Conservation (phyloP, 2,329 filamentous ascomycete genomes). For the Fusarium irregulare region DNA sequence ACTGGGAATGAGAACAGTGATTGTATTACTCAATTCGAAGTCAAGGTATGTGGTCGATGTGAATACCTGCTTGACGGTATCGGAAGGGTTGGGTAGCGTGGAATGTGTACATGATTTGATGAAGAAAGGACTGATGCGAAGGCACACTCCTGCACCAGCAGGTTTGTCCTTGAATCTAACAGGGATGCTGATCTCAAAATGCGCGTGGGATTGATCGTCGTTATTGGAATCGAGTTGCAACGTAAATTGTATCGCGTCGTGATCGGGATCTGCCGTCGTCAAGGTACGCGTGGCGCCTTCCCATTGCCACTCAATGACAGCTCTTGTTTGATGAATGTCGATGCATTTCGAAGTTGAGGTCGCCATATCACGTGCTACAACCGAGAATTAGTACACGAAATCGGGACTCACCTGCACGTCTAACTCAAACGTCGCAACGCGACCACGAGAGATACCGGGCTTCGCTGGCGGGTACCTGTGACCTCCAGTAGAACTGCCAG, state of each 20-base stretch:
- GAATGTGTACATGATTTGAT: slow-evolving; percentile 4
- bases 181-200: slow-evolving; percentile 10
- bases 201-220: not conserved
- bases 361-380: slow-evolving; percentile 7
- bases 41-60: not conserved
- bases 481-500: slow-evolving; percentile 27
- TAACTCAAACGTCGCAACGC: not conserved
- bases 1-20: slow-evolving; percentile 11
- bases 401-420: not conserved
- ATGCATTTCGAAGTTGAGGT: slow-evolving; percentile 1
- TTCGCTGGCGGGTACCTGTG: slow-evolving; percentile 13
- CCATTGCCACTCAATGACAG: slow-evolving; percentile 12
- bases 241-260: slow-evolving; percentile 13
- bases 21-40: not conserved
- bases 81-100: not conserved
- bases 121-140: slow-evolving; percentile 10
- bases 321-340: slow-evolving; percentile 4
- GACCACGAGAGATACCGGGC: not conserved
- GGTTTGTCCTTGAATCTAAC: slow-evolving; percentile 21
- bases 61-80: not conserved
- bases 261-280: slow-evolving; percentile 7
- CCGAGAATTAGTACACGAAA: not conserved
- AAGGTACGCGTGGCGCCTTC: slow-evolving; percentile 1
- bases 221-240: not conserved
- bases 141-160: not conserved